Conservation (phyloP, 257 asterid genomes). For the Leptodermis oblonga region DNA sequence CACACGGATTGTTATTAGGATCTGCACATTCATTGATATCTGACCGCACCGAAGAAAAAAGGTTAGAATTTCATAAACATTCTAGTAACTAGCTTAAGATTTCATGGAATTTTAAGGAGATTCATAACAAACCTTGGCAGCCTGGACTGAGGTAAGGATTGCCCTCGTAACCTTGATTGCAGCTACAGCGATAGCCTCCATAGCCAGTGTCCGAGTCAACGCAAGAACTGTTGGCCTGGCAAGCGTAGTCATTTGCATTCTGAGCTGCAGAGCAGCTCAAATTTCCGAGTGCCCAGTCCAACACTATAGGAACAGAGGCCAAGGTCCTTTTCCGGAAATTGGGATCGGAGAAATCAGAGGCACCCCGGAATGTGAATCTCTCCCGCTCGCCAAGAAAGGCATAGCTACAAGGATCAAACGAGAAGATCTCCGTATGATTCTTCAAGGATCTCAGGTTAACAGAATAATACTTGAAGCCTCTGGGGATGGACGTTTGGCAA, state of each 20-base stretch:
- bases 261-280: constrained; percentile 32
- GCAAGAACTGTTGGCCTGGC: constrained; percentile 45
- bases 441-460: constrained; percentile 12
- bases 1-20: constrained; percentile 32
- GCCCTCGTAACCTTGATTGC: constrained; percentile 52
- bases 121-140: constrained; percentile 49
- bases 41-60: not conserved
- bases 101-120: not conserved
- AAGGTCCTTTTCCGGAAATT: constrained; percentile 25
- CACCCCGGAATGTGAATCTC: constrained; percentile 42
- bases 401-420: constrained; percentile 55
- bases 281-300: constrained; percentile 75
- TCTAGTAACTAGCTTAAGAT: not conserved
- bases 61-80: no score
- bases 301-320: constrained; percentile 39
- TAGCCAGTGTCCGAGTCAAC: constrained; percentile 40
- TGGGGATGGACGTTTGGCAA: constrained; percentile 65
- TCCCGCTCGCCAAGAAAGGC: constrained; percentile 59
- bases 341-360: constrained; percentile 45
- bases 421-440: constrained; percentile 36
- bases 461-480: constrained; percentile 22
- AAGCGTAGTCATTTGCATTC: constrained; percentile 28
- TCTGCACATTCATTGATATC: constrained; percentile 43
- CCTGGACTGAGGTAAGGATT: constrained; percentile 67
- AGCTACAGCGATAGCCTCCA: constrained; percentile 61